Percentiles rank a stretch among this genome's conserved stretches.
These are phyloP conservation scores for Arthromyces matolae DNA, from an alignment of 768 basidiomycete species.

Conservation along the genomic window DNA sequence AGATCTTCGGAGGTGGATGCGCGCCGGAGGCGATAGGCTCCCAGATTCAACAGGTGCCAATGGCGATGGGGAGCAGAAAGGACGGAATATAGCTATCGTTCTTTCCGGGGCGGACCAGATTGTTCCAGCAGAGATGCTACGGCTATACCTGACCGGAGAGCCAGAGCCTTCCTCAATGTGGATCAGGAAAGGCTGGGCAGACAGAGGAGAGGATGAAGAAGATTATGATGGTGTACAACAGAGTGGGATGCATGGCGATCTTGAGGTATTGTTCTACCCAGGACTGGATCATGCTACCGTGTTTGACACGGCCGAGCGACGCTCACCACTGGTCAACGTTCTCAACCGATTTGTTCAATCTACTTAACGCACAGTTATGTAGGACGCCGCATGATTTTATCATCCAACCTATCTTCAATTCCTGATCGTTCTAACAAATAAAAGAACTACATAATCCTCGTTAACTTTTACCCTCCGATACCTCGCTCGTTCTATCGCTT, in stretches of 20 bases:
- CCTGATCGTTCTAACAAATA: neutral
- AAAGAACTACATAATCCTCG: no score
- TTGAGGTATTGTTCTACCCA: slow-evolving; percentile 37
- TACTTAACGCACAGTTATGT: no score
- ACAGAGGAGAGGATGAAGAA: neutral
- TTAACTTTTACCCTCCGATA: no score
- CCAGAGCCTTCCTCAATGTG: slow-evolving; percentile 19
- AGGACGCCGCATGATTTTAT: no score
- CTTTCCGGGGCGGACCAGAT: slow-evolving; percentile 40
- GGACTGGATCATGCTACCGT: slow-evolving; percentile 38
- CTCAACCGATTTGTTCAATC: slow-evolving; percentile 21
- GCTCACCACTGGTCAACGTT: slow-evolving; percentile 26
- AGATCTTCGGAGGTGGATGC: slow-evolving; percentile 37
- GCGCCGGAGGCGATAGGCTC: neutral
- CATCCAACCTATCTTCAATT: no score
- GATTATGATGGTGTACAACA: neutral
- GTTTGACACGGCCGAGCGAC: slow-evolving; percentile 32
- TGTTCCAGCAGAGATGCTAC: slow-evolving; percentile 32
- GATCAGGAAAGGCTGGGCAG: slow-evolving; percentile 17
- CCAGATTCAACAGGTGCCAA: neutral
- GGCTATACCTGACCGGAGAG: slow-evolving; percentile 33
- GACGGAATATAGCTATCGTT: slow-evolving; percentile 30
- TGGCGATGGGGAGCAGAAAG: no score
- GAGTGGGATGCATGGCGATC: slow-evolving; percentile 3
- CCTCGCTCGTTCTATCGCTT: no score